Conservation (phyloP, 2,329 filamentous ascomycete genomes). For the Colletotrichum salicis region DNA sequence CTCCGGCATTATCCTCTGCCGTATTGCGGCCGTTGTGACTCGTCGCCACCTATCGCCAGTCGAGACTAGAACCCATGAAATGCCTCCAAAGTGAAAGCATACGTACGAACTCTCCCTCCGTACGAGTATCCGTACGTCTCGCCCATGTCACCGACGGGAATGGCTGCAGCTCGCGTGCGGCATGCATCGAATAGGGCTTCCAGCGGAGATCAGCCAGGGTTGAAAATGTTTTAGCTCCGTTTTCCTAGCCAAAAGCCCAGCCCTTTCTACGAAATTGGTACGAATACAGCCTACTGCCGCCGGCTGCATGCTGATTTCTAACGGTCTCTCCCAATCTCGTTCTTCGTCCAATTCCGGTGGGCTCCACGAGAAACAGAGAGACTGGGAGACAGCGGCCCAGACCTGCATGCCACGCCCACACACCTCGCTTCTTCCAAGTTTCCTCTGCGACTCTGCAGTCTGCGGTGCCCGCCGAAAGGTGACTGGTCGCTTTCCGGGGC, state of each 20-base stretch:
- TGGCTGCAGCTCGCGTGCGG: slow-evolving; percentile 1
- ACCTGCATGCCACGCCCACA: not conserved
- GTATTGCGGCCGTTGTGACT: not conserved
- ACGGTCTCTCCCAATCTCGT: not conserved
- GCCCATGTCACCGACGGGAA: not conserved
- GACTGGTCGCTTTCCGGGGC: slow-evolving; percentile 3
- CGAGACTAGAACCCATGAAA: too few relatives aligned
- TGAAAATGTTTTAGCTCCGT: not conserved
- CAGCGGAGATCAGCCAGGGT: not conserved
- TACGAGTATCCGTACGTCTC: too few relatives aligned
- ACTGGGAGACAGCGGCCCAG: not conserved
- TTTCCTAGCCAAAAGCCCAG: not conserved
- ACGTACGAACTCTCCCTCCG: not conserved
- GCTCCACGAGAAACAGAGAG: not conserved
- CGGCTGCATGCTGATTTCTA: not conserved
- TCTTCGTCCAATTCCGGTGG: not conserved
- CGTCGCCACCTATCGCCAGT: not conserved
- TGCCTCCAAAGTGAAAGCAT: too few relatives aligned
- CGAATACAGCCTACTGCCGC: not conserved
- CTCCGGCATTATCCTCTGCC: not conserved
- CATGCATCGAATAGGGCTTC: not conserved
- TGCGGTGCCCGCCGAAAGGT: not conserved
- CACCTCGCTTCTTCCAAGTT: not conserved
- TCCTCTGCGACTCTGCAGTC: too few relatives aligned
- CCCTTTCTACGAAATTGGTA: not conserved